Base-by-base conservation (phyloP, 306 rosid genomes). In the Mimosa pudica region DNA sequence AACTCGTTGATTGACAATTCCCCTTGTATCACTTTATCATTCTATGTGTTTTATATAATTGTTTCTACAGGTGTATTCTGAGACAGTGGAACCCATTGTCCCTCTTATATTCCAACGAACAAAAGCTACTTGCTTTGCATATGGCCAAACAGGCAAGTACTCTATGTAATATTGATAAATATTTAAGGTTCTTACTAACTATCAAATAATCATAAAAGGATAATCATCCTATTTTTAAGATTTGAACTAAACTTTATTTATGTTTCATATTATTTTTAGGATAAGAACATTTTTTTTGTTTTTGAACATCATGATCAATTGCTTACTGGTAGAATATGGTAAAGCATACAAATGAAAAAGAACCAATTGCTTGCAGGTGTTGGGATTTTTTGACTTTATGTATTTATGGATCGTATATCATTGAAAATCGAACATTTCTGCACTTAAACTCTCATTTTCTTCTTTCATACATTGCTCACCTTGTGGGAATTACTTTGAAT, bases 71-170 rank as follows among this genome's bases (percentile, higher is more conserved):
- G 91, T 92, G 60, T 92, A 90, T 88, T 84, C 89, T 72, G 92
- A 90, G 86, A 88, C 90, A 4, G 92, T 92, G 84, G 94, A 92
- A 84, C 97, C 92, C 7, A n/a, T 90, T 24, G 92, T 90, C 78
- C 94, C 96, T 12, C 84, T 92, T 80, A 90, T 92, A 85, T 92
- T 92, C 82, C 85, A 90, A 47, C 88, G 87, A 80, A 92, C 91
- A 35, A 92, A 92, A 84, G 97, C 92, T 73, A 90, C 97, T 45
- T 90, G 97, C 92, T 92, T 92, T 90, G 97, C 96, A 52, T 92
- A 92, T 85, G 92, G 97, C 79, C 97, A 92, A 84, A 92, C 97
- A 75, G 97, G 94, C 89, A 82, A 86, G 83, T 77, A 72, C 41
- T 78, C 48, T 78, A n/a, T 67, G 62, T 72, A 32, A 18, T 54